phyloP scores from a whole-genome alignment of 768 basidiomycete genomes.

The Hygrocybe coccinea region DNA sequence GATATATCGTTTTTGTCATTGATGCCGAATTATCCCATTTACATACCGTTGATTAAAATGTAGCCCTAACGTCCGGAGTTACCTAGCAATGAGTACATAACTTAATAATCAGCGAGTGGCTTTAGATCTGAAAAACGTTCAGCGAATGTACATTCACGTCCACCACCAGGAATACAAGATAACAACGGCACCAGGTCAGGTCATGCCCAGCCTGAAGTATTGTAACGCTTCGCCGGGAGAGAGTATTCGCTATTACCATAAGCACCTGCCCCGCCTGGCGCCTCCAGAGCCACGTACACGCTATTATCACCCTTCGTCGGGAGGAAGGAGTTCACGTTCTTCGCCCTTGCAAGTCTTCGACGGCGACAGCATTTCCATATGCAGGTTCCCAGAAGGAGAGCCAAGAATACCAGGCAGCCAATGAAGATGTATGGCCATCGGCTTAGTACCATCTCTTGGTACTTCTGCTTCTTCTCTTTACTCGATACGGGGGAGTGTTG shows the following conservation, averaged over 20 bases:
- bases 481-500: constrained; percentile 60
- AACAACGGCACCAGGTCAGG: too few relatives aligned
- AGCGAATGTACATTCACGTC: too few relatives aligned
- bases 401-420: constrained; percentile 51
- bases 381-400: constrained; percentile 43
- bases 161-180: too few relatives aligned
- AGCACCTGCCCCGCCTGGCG: not conserved
- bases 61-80: too few relatives aligned
- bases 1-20: not conserved
- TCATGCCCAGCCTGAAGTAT: not conserved
- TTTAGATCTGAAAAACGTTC: too few relatives aligned
- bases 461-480: constrained; percentile 61
- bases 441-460: constrained; percentile 59
- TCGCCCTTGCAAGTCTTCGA: constrained; percentile 24
- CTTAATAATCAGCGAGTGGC: too few relatives aligned
- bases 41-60: too few relatives aligned
- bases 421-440: constrained; percentile 70
- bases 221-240: not conserved
- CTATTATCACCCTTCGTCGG: not conserved
- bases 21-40: too few relatives aligned
- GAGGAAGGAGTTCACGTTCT: constrained; percentile 1
- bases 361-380: constrained; percentile 61
- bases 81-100: too few relatives aligned
- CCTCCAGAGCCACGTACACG: constrained; percentile 1
- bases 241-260: not conserved